Evolutionary conservation across 1,139 yeast species (phyloP).

Genomic region (Sugiyamaella japonica): DNA sequence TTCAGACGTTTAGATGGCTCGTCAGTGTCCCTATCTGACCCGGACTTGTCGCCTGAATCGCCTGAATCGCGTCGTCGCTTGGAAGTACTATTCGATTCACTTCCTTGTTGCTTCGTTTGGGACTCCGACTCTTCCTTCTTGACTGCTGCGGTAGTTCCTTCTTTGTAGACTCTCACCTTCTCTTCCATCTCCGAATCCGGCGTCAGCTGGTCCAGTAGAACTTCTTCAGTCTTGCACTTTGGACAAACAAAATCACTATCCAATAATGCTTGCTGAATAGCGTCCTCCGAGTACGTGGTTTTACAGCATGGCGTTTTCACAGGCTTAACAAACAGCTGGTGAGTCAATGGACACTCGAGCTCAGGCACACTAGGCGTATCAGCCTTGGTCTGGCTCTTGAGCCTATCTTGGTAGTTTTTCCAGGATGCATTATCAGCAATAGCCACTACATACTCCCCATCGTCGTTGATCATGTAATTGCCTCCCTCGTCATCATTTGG

Average conservation of each 20-base stretch:
- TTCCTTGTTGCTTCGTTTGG: background rate
- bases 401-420: conserved; percentile 69
- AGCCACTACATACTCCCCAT: conserved; percentile 93
- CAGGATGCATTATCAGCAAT: conserved; percentile 93
- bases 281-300: conserved; percentile 54
- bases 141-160: conserved; percentile 1
- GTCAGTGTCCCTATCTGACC: background rate
- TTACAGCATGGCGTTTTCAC: conserved; percentile 87
- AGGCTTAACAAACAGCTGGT: conserved; percentile 65
- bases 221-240: conserved; percentile 71
- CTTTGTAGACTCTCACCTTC: conserved; percentile 54
- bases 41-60: conserved; percentile 3
- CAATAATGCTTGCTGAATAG: conserved; percentile 71
- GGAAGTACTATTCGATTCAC: background rate
- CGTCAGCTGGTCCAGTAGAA: conserved; percentile 69
- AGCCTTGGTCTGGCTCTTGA: conserved; percentile 44
- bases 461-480: conserved; percentile 86
- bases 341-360: conserved; percentile 60
- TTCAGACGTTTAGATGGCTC: conserved; percentile 10
- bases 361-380: conserved; percentile 55
- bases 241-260: conserved; percentile 93
- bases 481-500: conserved; percentile 60
- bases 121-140: conserved; percentile 16
- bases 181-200: conserved; percentile 60
- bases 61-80: conserved; percentile 15